A percentile compares a stretch with the other conserved stretches of the same genome.
Evolutionary conservation across 257 asterid species (phyloP).

Genomic region (Przewalskia tangutica): DNA sequence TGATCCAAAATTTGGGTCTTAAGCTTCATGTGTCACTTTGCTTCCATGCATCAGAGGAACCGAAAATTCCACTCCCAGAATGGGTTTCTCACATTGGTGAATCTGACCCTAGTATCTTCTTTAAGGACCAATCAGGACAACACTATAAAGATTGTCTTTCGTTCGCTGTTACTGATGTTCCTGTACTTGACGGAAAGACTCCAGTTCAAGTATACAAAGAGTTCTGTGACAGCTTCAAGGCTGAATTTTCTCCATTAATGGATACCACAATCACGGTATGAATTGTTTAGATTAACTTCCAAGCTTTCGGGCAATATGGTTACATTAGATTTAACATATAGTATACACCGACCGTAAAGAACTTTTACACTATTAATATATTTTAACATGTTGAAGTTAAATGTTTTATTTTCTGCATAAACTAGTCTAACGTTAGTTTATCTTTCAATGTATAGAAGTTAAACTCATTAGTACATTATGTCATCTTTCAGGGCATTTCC

Average conservation of each 20-base stretch:
- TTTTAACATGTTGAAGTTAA: background rate
- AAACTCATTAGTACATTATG: background rate
- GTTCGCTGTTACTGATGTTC: constrained; percentile 60
- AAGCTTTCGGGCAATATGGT: background rate
- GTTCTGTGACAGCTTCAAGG: constrained; percentile 58
- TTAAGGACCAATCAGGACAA: constrained; percentile 50
- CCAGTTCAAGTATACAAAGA: constrained; percentile 56
- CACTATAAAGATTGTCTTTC: constrained; percentile 57
- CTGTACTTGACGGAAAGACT: constrained; percentile 69
- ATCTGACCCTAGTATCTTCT: constrained; percentile 47
- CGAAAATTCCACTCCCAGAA: constrained; percentile 39
- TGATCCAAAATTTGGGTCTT: constrained; percentile 53
- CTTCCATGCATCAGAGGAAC: constrained; percentile 50
- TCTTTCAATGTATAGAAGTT: background rate
- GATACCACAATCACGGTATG: constrained; percentile 75
- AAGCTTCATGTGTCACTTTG: constrained; percentile 66
- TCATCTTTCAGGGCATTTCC: constrained; percentile 48
- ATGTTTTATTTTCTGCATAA: background rate
- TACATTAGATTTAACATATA: background rate
- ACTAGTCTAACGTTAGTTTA: background rate
- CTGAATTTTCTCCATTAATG: constrained; percentile 43
- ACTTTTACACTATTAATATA: background rate
- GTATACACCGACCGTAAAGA: background rate
- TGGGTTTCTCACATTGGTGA: constrained; percentile 65
- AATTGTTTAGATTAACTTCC: background rate